Percentiles rank a stretch among this genome's conserved stretches.
These are phyloP conservation scores for Fusarium aywerte DNA, from an alignment of 2,329 filamentous ascomycete species.

Conservation along the genomic window DNA sequence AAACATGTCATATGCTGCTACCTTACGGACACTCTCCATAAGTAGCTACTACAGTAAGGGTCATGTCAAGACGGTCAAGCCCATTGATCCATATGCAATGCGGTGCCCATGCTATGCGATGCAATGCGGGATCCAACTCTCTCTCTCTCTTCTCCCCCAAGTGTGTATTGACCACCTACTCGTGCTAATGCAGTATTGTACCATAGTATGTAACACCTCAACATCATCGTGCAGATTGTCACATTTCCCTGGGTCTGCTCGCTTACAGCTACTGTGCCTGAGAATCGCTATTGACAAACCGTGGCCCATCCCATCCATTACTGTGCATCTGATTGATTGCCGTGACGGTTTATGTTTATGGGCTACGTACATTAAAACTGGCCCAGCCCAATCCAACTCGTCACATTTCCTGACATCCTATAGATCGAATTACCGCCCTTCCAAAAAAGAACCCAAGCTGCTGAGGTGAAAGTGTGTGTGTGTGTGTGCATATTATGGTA, in stretches of 20 bases:
- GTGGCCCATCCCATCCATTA: slow-evolving; percentile 14
- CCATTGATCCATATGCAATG: slow-evolving; percentile 20
- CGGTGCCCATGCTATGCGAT: slow-evolving; percentile 7
- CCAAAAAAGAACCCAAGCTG: slow-evolving; percentile 6
- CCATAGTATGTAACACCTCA: slow-evolving; percentile 21
- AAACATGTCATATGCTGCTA: background rate
- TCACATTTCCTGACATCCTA: background rate
- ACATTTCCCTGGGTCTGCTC: slow-evolving; percentile 26
- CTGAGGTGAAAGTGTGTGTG: slow-evolving; percentile 3
- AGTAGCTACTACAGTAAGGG: background rate
- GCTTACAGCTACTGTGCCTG: slow-evolving; percentile 36
- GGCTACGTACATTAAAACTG: background rate
- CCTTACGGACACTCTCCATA: background rate
- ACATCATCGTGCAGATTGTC: slow-evolving; percentile 42
- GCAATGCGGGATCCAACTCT: slow-evolving; percentile 26
- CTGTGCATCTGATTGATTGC: slow-evolving; percentile 8
- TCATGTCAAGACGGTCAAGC: background rate
- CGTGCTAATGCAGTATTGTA: background rate
- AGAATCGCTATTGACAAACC: slow-evolving; percentile 23
- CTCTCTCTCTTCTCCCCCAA: too few species aligned
- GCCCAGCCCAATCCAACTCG: slow-evolving; percentile 21
- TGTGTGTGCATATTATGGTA: background rate
- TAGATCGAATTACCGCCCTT: slow-evolving; percentile 24
- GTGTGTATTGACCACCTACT: slow-evolving; percentile 1
- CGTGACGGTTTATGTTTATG: too few species aligned